Base-by-base conservation (phyloP, 768 basidiomycete genomes). In the Xanthoconium purpureum region DNA sequence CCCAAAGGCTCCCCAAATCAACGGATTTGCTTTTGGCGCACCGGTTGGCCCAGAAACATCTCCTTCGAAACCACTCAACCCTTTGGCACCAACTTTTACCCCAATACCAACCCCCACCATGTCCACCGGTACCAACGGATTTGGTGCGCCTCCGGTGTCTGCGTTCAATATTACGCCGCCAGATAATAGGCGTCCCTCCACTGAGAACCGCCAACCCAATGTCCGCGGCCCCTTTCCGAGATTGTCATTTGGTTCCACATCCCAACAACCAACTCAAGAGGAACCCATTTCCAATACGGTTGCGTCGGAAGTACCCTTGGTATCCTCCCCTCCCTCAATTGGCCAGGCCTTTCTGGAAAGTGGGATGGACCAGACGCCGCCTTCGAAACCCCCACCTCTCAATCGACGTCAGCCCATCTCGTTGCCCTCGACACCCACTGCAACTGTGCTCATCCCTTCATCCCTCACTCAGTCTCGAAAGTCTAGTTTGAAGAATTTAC, bases 381-480 rank as follows among this genome's bases (percentile, higher is more conserved):
- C 47, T 30, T 32, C 48, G 18, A 63, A 61, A 53, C 73, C 73
- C 5, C 71, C 71, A 29, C 65, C 60, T 44, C 65, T 73, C 13
- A 54, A 51, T 50, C 66, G 68, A 58, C 68, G 53, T 11, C 62
- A 58, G 24, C 70, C 73, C 32, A 70, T 73, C 30, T 74, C 73
- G 4, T 51, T 73, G n/a, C 71, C 71, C 3, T n/a, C 68, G 12
- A 73, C 71, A 13, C 71, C 71, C 8, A 72, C 67, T 37, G 58
- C 63, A 14, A 55, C 63, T 18, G 7, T 58, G 2, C 63, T 52
- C 30, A 63, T 61, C 6, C 59, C 71, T 35, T 14, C 63, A 3
- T 52, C 63, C 14, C 18, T 58, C 7, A 7, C 62, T 32, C 33
- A 39, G 12, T 56, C 54, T 24, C 60, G 64, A 18, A 66, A 65